Evolutionary conservation across 495 filamentous ascomycete species (phyloP).

Genomic region (Trichoderma virens): DNA sequence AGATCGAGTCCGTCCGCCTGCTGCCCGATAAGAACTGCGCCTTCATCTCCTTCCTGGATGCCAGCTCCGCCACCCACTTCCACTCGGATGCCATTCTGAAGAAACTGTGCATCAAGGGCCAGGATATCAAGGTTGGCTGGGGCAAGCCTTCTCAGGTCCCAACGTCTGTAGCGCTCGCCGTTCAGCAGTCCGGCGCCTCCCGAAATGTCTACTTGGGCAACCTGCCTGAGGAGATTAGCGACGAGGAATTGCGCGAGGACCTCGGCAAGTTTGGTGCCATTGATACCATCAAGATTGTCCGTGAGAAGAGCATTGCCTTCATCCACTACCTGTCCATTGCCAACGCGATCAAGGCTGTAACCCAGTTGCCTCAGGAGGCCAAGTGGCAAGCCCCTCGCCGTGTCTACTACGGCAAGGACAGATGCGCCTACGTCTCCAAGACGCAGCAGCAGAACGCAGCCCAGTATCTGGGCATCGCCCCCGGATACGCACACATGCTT

Average conservation of each 20-base stretch:
- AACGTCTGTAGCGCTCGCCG: slow-evolving; percentile 89
- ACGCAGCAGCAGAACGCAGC: slow-evolving; percentile 99
- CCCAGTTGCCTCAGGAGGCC: slow-evolving; percentile 88
- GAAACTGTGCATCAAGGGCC: slow-evolving; percentile 93
- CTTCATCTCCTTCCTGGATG: slow-evolving; percentile 97
- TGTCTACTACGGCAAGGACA: slow-evolving; percentile 97
- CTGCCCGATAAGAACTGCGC: slow-evolving; percentile 99
- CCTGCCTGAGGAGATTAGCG: slow-evolving; percentile 77
- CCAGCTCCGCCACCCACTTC: slow-evolving; percentile 95
- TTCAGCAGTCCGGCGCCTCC: slow-evolving; percentile 96
- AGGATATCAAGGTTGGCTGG: slow-evolving; percentile 99
- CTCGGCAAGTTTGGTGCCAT: slow-evolving; percentile 94
- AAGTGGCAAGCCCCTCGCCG: slow-evolving; percentile 95
- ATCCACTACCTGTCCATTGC: slow-evolving; percentile 96
- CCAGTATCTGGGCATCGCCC: slow-evolving; percentile 94
- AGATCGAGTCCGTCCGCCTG: slow-evolving; percentile 94
- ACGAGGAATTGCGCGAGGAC: slow-evolving; percentile 91
- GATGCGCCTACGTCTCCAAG: slow-evolving; percentile 97
- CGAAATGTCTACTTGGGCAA: slow-evolving; percentile 97
- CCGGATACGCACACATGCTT: slow-evolving; percentile 93
- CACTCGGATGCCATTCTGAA: slow-evolving; percentile 99
- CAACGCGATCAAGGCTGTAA: slow-evolving; percentile 98
- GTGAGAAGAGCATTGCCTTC: slow-evolving; percentile 97
- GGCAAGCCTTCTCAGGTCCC: slow-evolving; percentile 97
- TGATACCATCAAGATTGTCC: slow-evolving; percentile 95